Evolutionary conservation across 169 alveolate genomes (phyloP), one percentile per base, ranked within the genome.

Genomic region (Toxoplasma gondii): DNA sequence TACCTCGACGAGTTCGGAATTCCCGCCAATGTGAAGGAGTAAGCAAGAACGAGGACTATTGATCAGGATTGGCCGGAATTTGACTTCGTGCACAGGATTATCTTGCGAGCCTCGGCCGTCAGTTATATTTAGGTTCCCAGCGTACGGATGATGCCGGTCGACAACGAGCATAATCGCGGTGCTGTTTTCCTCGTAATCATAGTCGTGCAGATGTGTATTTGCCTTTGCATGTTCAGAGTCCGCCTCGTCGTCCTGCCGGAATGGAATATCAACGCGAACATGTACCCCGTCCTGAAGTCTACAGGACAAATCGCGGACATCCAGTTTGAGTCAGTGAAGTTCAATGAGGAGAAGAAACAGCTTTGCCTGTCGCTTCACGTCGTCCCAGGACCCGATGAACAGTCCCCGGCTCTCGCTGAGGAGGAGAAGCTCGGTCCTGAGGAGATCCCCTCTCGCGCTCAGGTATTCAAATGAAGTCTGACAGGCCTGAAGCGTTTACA

Each of bases 211-310:
- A n/a, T n/a, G n/a, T n/a, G n/a, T n/a, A 12, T 81, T 5, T 27
- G 7, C 31, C 22, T 43, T 38, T 36, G 1, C 36, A 1, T 34
- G 24, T 36, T 36, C 80, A 87, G 92, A 5, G 64, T 87, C 27
- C 80, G 92, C 45, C 82, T 87, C 31, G 82, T 87, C 27, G 17
- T 87, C 54, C 34, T 87, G 17, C 34, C 39, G 34, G 78, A 87
- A 34, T 87, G 92, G 92, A 87, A 87, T 36, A 87, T 87, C 53
- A 87, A 87, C 38, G 82, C 84, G 34, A 87, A 87, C 80, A 67
- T 49, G 44, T 44, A 44, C 45, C 93, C 93, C 9, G 53, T 29
- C 49, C 45, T 90, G 45, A 31, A 41, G 45, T 64, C 88, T 1
- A 90, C 93, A 88, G 88, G 88, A 36, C 27, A 53, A 24, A 12